Evolutionary conservation across 2,329 filamentous ascomycete species (phyloP).

Genomic region (Epichloe gansuensis): DNA sequence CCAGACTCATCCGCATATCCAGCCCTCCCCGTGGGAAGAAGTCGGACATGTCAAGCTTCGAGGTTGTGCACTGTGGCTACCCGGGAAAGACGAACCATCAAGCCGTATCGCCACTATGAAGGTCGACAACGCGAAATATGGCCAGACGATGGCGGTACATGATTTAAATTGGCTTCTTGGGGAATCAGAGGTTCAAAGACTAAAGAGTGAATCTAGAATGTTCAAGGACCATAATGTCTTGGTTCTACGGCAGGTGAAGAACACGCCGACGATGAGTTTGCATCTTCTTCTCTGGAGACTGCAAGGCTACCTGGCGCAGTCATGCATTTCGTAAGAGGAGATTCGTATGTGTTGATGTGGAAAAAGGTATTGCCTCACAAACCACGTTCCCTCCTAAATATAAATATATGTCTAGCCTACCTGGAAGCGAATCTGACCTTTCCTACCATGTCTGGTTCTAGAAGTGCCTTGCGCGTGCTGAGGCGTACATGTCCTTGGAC

Average conservation of each 20-base stretch:
- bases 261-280: conserved; percentile 27
- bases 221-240: conserved; percentile 28
- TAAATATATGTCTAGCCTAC: too few relatives aligned
- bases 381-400: too few relatives aligned
- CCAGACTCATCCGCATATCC: conserved; percentile 25
- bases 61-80: conserved; percentile 35
- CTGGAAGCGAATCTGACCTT: too few relatives aligned
- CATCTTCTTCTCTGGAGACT: conserved; percentile 45
- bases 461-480: too few relatives aligned
- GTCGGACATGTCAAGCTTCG: conserved; percentile 26
- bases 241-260: conserved; percentile 28
- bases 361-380: too few relatives aligned
- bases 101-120: conserved; percentile 34
- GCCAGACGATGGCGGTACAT: conserved; percentile 35
- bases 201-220: conserved; percentile 23
- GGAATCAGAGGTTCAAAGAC: conserved; percentile 25
- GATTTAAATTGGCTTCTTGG: conserved; percentile 41
- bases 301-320: conserved; percentile 36
- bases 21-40: conserved; percentile 32
- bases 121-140: conserved; percentile 21
- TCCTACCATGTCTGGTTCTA: too few relatives aligned
- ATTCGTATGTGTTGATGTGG: background rate
- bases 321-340: background rate
- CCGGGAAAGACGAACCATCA: conserved; percentile 10
- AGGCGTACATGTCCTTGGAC: too few relatives aligned